Percentiles rank a stretch among this genome's conserved stretches.
These are phyloP conservation scores for Nymphaea thermarum DNA, from an alignment of 164 flowering plant genomes.

Conservation along the genomic window DNA sequence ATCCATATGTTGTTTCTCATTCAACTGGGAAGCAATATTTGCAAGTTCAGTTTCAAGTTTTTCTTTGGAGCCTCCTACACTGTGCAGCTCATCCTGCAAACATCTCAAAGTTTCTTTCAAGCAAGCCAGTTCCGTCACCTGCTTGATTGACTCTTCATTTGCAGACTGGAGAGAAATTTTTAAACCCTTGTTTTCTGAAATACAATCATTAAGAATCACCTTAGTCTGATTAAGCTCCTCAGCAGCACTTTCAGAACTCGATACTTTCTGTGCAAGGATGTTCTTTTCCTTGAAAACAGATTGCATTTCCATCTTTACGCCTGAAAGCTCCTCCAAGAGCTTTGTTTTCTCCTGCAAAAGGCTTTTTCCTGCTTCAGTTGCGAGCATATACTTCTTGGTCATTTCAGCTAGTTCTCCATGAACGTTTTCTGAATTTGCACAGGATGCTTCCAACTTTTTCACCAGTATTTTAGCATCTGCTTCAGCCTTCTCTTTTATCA, in stretches of 20 bases:
- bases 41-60: conserved; percentile 30
- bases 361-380: conserved; percentile 45
- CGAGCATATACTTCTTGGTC: conserved; percentile 25
- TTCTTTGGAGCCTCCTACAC: conserved; percentile 14
- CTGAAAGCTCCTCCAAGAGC: conserved; percentile 32
- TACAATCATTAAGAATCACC: conserved; percentile 15
- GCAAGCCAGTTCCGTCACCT: conserved; percentile 30
- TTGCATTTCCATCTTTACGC: conserved; percentile 42
- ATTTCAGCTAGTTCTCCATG: conserved; percentile 37
- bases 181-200: conserved; percentile 28
- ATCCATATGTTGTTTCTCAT: conserved; percentile 16
- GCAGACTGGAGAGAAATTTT: conserved; percentile 26
- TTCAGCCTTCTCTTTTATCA: conserved; percentile 35
- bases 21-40: conserved; percentile 37
- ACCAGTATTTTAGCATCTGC: conserved; percentile 26
- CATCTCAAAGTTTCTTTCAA: conserved; percentile 29
- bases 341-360: conserved; percentile 23
- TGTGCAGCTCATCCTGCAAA: conserved; percentile 28
- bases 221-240: conserved; percentile 37
- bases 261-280: conserved; percentile 33
- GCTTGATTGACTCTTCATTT: conserved; percentile 31
- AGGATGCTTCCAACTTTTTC: conserved; percentile 27
- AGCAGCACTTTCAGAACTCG: conserved; percentile 24
- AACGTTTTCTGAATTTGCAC: conserved; percentile 39
- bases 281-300: conserved; percentile 29